Percentiles rank a stretch among this genome's conserved stretches.
phyloP scores from a whole-genome alignment of 2,329 filamentous ascomycete genomes.

The Domatiomyces catenatus region DNA sequence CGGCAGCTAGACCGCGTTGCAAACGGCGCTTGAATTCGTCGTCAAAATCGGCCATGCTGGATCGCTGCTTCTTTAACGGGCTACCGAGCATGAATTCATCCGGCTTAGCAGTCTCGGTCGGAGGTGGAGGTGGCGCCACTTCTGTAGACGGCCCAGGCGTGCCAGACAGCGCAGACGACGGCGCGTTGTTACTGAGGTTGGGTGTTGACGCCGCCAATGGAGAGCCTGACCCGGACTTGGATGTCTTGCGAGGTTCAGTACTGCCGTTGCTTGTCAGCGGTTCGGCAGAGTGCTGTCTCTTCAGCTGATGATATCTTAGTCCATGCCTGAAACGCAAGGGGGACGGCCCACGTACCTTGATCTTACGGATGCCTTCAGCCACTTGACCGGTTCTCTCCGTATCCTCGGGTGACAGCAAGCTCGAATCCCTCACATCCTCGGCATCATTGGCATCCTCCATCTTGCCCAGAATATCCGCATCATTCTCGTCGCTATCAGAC shows the following conservation, averaged over 20 bases:
- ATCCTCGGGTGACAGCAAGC: slow-evolving; percentile 44
- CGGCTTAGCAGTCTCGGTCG: slow-evolving; percentile 18
- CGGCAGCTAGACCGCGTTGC: slow-evolving; percentile 23
- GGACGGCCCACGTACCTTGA: slow-evolving; percentile 37
- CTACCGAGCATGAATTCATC: slow-evolving; percentile 27
- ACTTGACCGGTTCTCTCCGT: slow-evolving; percentile 44
- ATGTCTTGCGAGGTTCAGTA: slow-evolving; percentile 26
- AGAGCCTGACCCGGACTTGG: slow-evolving; percentile 25
- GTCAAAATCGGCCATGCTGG: slow-evolving; percentile 30
- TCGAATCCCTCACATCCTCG: slow-evolving; percentile 34
- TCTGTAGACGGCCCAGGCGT: slow-evolving; percentile 23
- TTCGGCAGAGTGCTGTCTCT: slow-evolving; percentile 50
- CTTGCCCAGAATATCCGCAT: slow-evolving; percentile 49
- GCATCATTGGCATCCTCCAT: slow-evolving; percentile 46
- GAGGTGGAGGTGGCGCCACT: slow-evolving; percentile 1
- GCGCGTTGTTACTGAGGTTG: slow-evolving; percentile 18
- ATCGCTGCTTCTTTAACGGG: slow-evolving; percentile 33
- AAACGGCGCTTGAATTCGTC: slow-evolving; percentile 27
- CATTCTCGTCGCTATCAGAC: slow-evolving; percentile 61
- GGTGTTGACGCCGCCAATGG: slow-evolving; percentile 24
- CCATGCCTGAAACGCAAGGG: slow-evolving; percentile 15
- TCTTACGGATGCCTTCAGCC: slow-evolving; percentile 49
- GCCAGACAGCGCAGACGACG: too few species aligned
- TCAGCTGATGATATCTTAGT: slow-evolving; percentile 35
- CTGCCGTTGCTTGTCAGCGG: slow-evolving; percentile 27